phyloP scores from a whole-genome alignment of 2,329 filamentous ascomycete genomes.

The Arachnomyces sp. region DNA sequence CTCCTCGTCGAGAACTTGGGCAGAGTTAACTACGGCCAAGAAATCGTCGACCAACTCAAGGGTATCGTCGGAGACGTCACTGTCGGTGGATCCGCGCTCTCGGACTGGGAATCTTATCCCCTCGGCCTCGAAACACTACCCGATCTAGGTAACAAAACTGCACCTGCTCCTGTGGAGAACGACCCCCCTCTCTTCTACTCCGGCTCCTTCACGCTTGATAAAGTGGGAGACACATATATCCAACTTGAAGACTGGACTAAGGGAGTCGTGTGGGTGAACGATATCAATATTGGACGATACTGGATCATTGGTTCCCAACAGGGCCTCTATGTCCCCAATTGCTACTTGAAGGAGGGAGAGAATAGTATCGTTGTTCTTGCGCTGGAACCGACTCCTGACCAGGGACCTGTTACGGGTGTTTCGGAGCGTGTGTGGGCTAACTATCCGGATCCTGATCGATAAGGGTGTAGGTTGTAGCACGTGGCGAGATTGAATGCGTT shows the following conservation, averaged over 20 bases:
- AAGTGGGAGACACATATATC: constrained; percentile 30
- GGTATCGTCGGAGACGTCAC: constrained; percentile 39
- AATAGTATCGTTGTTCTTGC: constrained; percentile 40
- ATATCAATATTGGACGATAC: constrained; percentile 39
- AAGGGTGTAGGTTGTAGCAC: neutral
- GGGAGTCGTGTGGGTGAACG: constrained; percentile 41
- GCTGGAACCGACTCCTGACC: constrained; percentile 31
- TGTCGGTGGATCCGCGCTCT: constrained; percentile 25
- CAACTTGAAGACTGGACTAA: constrained; percentile 35
- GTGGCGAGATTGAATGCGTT: too few species aligned
- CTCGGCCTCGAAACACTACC: constrained; percentile 27
- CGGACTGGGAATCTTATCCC: constrained; percentile 35
- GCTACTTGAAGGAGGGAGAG: constrained; percentile 23
- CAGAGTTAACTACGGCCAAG: constrained; percentile 39
- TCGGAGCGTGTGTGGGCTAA: constrained; percentile 23
- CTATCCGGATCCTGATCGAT: constrained; percentile 23
- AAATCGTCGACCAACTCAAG: constrained; percentile 39
- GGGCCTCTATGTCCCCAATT: constrained; percentile 39
- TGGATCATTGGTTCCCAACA: constrained; percentile 44
- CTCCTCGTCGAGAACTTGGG: constrained; percentile 46
- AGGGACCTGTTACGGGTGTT: constrained; percentile 12
- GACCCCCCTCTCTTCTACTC: constrained; percentile 19
- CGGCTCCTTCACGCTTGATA: constrained; percentile 23
- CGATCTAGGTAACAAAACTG: neutral
- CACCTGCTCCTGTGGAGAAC: neutral